Evolutionary conservation across 2,329 filamentous ascomycete species (phyloP).

Genomic region (Alternaria conjuncta): DNA sequence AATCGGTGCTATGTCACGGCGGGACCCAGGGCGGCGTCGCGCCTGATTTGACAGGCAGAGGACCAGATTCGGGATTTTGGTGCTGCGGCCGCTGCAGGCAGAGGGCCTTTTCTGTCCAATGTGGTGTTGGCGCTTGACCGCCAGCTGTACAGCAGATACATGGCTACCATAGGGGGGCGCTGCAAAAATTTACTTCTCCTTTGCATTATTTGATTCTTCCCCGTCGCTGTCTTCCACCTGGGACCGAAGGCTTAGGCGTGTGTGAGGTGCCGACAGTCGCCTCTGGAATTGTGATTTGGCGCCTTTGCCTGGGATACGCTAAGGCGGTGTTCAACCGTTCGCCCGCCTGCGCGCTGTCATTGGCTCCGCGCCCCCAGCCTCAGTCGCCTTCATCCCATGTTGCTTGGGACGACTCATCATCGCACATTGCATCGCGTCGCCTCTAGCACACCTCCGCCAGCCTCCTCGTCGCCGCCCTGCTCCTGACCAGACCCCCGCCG

Average conservation of each 20-base stretch:
- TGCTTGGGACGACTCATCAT: slow-evolving; percentile 23
- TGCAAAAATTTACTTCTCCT: slow-evolving; percentile 15
- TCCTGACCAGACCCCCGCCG: slow-evolving; percentile 19
- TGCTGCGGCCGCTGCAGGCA: slow-evolving; percentile 30
- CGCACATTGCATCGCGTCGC: slow-evolving; percentile 9
- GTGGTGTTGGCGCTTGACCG: slow-evolving; percentile 31
- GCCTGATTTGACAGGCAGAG: slow-evolving; percentile 26
- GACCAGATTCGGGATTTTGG: slow-evolving; percentile 21
- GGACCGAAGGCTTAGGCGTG: slow-evolving; percentile 16
- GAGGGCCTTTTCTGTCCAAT: slow-evolving; percentile 11
- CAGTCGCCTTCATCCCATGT: slow-evolving; percentile 20
- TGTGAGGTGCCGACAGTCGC: slow-evolving; percentile 13
- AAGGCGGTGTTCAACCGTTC: slow-evolving; percentile 1
- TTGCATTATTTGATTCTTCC: slow-evolving; percentile 15
- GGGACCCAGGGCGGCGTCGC: slow-evolving; percentile 15
- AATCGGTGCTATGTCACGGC: slow-evolving; percentile 21
- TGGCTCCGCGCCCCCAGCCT: slow-evolving; percentile 18
- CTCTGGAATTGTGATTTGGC: slow-evolving; percentile 12
- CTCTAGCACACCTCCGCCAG: slow-evolving; percentile 10
- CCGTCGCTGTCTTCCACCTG: slow-evolving; percentile 5
- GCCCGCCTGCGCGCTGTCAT: slow-evolving; percentile 7
- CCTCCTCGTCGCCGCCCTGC: slow-evolving; percentile 24
- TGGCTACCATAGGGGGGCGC: slow-evolving; percentile 20
- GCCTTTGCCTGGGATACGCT: slow-evolving; percentile 10
- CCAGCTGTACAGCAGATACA: slow-evolving; percentile 24